A percentile compares a stretch with the other conserved stretches of the same genome.
phyloP scores from a whole-genome alignment of 371 early-diverging fungal species.

The Chytridium lagenaria region DNA sequence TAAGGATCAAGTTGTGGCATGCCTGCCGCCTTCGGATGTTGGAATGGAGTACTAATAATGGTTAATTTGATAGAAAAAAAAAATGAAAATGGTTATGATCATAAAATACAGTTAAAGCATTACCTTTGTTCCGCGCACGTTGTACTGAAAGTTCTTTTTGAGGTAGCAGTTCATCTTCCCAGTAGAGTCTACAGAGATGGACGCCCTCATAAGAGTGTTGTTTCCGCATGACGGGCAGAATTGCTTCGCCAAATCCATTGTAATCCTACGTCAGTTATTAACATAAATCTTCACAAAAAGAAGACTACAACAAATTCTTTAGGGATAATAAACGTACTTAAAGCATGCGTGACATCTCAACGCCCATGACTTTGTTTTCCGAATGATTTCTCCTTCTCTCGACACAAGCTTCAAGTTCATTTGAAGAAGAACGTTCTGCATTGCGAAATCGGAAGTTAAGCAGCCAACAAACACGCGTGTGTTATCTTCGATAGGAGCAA shows the following conservation, averaged over 20 bases:
- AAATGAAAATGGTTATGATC: neutral
- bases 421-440: conserved; percentile 92
- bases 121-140: conserved; percentile 86
- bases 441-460: conserved; percentile 93
- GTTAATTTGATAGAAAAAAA: conserved; percentile 7
- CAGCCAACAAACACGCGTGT: conserved; percentile 73
- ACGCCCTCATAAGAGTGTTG: conserved; percentile 83
- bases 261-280: conserved; percentile 59
- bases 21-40: conserved; percentile 77
- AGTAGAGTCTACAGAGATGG: conserved; percentile 78
- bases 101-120: no score
- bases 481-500: conserved; percentile 50
- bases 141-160: conserved; percentile 90
- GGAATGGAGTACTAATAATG: conserved; percentile 78
- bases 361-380: conserved; percentile 83
- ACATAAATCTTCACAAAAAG: neutral
- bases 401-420: conserved; percentile 87
- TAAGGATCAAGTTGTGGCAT: conserved; percentile 77
- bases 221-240: conserved; percentile 96
- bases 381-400: conserved; percentile 83
- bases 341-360: conserved; percentile 95
- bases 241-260: conserved; percentile 84
- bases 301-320: no score
- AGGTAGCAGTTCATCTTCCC: conserved; percentile 83
- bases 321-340: conserved; percentile 63